Percentiles rank a stretch among this genome's conserved stretches.
These are phyloP conservation scores for Emergomyces orientalis DNA, from an alignment of 2,329 filamentous ascomycete genomes.

Conservation along the genomic window DNA sequence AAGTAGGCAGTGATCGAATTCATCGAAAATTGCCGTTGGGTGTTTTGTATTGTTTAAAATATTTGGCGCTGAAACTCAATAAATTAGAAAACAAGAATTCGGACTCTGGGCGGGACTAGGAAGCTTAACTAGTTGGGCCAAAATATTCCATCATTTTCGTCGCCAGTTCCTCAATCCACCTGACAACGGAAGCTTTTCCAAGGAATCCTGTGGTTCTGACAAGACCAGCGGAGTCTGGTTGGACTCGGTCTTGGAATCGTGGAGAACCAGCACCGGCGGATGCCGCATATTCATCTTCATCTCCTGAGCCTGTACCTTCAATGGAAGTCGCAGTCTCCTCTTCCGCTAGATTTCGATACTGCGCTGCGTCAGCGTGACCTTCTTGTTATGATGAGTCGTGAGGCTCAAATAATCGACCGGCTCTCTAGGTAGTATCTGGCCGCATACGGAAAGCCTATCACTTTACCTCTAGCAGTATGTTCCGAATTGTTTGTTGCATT, in stretches of 20 bases:
- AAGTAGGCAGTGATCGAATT: slow-evolving; percentile 10
- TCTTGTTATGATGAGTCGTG: not conserved
- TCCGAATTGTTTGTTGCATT: slow-evolving; percentile 15
- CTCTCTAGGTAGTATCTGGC: not conserved
- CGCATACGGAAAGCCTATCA: not conserved
- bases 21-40: slow-evolving; percentile 4
- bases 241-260: slow-evolving; percentile 11
- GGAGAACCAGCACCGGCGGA: slow-evolving; percentile 10
- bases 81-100: not conserved
- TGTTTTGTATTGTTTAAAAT: slow-evolving; percentile 6
- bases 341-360: slow-evolving; percentile 11
- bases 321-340: slow-evolving; percentile 11
- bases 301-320: slow-evolving; percentile 9
- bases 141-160: slow-evolving; percentile 5
- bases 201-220: slow-evolving; percentile 12
- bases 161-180: slow-evolving; percentile 14
- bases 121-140: slow-evolving; percentile 9
- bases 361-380: not conserved
- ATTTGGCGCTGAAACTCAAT: not conserved
- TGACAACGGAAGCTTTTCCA: slow-evolving; percentile 15
- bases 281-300: slow-evolving; percentile 16
- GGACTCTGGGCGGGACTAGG: not conserved
- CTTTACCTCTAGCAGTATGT: slow-evolving; percentile 15
- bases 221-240: slow-evolving; percentile 7
- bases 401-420: not conserved